phyloP scores from a whole-genome alignment of 306 rosid genomes.

The Castanopsis chinensis region DNA sequence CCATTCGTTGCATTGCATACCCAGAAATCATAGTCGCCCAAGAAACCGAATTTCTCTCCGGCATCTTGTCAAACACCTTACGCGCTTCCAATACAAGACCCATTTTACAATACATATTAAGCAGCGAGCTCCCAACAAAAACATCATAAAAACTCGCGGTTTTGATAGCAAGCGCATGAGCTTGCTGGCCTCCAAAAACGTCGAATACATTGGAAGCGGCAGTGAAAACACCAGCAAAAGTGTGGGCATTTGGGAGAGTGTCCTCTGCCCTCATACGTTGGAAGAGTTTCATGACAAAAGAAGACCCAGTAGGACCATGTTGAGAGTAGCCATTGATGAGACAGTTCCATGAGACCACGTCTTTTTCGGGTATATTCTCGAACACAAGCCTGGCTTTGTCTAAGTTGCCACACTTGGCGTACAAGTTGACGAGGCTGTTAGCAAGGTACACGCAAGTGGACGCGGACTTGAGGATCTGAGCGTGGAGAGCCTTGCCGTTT shows the following conservation, averaged over 20 bases:
- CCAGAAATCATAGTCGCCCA: slow-evolving; percentile 86
- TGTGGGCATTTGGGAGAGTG: slow-evolving; percentile 56
- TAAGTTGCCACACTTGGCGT: too few relatives aligned
- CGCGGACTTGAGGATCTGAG: too few relatives aligned
- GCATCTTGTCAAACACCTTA: slow-evolving; percentile 71
- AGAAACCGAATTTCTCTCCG: slow-evolving; percentile 46
- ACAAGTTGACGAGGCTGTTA: too few relatives aligned
- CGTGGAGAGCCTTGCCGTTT: too few relatives aligned
- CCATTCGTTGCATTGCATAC: slow-evolving; percentile 45
- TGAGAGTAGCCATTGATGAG: not conserved
- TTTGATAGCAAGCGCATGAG: slow-evolving; percentile 54
- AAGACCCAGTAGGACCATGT: not conserved
- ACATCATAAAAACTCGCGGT: slow-evolving; percentile 45
- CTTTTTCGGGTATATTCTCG: not conserved
- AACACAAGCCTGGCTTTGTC: too few relatives aligned
- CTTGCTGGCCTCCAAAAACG: not conserved
- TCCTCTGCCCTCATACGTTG: slow-evolving; percentile 42
- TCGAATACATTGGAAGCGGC: slow-evolving; percentile 46
- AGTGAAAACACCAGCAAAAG: slow-evolving; percentile 52
- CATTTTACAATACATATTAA: slow-evolving; percentile 49
- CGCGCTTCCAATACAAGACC: slow-evolving; percentile 56
- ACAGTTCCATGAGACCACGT: not conserved
- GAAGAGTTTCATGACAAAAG: slow-evolving; percentile 46
- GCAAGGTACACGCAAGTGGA: too few relatives aligned
- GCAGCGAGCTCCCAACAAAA: slow-evolving; percentile 66